Evolutionary conservation across 345 rosid genomes (phyloP).

Genomic region (Sisymbrium irio): DNA sequence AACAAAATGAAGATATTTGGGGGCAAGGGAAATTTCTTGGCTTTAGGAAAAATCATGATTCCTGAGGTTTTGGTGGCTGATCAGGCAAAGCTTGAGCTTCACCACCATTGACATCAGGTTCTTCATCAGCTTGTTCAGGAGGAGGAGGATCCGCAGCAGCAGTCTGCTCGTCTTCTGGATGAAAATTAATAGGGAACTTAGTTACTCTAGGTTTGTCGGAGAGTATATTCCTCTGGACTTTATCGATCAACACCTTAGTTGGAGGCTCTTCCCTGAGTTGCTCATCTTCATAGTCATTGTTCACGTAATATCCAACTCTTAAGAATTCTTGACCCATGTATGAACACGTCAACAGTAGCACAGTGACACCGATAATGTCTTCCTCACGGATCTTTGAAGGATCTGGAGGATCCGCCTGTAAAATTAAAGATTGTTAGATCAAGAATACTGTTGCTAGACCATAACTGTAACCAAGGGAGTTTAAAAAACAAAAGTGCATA

Average conservation of each 20-base stretch:
- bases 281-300: constrained; percentile 89
- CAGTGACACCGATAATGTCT: constrained; percentile 88
- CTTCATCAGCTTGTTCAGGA: constrained; percentile 14
- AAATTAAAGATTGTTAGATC: not conserved
- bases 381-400: constrained; percentile 84
- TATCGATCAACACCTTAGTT: constrained; percentile 64
- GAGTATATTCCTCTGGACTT: constrained; percentile 79
- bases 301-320: constrained; percentile 87
- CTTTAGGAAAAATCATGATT: not conserved
- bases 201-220: constrained; percentile 92
- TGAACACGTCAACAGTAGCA: constrained; percentile 77
- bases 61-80: not conserved
- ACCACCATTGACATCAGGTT: constrained; percentile 8
- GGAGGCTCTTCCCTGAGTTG: constrained; percentile 93
- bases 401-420: constrained; percentile 82
- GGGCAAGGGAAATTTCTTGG: not conserved
- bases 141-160: constrained; percentile 50
- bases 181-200: constrained; percentile 91
- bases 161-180: constrained; percentile 65
- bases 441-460: not conserved
- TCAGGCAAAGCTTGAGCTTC: constrained; percentile 20
- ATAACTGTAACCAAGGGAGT: not conserved
- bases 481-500: no score
- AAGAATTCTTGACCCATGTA: constrained; percentile 83
- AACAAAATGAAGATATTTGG: not conserved